A percentile compares a stretch with the other conserved stretches of the same genome.
Evolutionary conservation across 2,329 filamentous ascomycete genomes (phyloP).

Genomic region (Chrysoporthe puriensis): DNA sequence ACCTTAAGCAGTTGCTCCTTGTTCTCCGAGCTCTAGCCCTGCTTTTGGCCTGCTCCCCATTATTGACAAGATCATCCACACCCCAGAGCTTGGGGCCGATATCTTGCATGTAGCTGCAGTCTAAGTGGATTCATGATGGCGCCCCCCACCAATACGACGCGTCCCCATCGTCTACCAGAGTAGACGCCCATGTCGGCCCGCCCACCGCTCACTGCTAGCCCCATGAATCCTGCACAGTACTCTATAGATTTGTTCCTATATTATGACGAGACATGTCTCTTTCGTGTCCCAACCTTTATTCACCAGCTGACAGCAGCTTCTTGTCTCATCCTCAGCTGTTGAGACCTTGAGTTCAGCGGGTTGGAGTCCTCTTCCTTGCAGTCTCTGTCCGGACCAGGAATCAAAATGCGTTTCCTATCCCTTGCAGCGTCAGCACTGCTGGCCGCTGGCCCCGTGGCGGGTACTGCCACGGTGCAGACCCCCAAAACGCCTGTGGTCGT

Average conservation of each 20-base stretch:
- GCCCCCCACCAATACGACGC: constrained; percentile 2
- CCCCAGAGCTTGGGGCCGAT: constrained; percentile 4
- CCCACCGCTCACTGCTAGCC: neutral
- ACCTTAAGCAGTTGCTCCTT: neutral
- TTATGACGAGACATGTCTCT: neutral
- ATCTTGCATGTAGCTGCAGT: constrained; percentile 17
- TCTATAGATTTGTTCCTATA: neutral
- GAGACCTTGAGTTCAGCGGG: neutral
- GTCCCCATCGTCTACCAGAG: neutral
- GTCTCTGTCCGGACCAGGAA: neutral
- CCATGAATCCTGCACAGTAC: neutral
- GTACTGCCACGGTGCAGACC: constrained; percentile 16
- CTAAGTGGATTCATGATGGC: constrained; percentile 5
- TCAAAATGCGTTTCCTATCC: constrained; percentile 25
- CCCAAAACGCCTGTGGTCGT: constrained; percentile 10
- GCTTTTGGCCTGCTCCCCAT: neutral
- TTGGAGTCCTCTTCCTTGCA: neutral
- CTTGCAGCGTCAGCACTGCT: constrained; percentile 24
- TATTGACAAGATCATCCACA: neutral
- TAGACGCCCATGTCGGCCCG: neutral
- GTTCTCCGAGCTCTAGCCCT: neutral
- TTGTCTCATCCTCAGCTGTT: neutral
- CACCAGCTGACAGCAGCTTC: neutral
- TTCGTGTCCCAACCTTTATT: neutral
- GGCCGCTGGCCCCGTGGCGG: constrained; percentile 19